Base-by-base conservation (phyloP, 192 early-diverging fungal genomes). In the Entophlyctis luteolus region DNA sequence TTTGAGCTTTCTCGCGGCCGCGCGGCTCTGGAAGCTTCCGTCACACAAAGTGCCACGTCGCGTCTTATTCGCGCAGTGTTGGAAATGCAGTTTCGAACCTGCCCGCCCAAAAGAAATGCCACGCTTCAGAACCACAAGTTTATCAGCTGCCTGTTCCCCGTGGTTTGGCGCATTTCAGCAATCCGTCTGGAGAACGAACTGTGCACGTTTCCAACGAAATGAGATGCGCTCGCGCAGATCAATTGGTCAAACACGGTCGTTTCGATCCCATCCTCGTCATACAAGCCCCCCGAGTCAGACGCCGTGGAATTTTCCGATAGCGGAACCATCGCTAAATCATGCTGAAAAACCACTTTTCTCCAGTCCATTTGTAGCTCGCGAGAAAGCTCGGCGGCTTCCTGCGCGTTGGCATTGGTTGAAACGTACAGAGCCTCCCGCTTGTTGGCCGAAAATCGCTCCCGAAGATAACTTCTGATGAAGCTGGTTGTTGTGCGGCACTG, bases 171-270 rank as follows among this genome's bases (percentile, higher is more conserved):
- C 12, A 46, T 67, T 28, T 73, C 71, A 35, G 67, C 35, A 18
- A 73, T 48, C n/a, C 39, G 55, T 23, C 71, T 46, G 12, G 71
- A 35, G 47, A 73, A 68, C 10, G 55, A 59, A 34, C 65, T 68
- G 65, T 68, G 53, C 71, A 73, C 29, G 42, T 73, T 73, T 20
- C 71, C 65, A 25, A 73, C 49, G 52, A 73, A 73, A 23, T 31
- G 1, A 10, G 4, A 3, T 0, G 58, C 45, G 10, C 31, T 46
- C 16, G 58, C 20, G 45, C 48, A 56, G 25, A 73, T 25, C 14
- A 60, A 22, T 57, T 67, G 62, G 25, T 73, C 71, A 37, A 62
- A 48, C 42, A 73, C 33, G 28, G 28, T 56, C 23, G 2, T 16
- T 29, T 73, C 65, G 5, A 50, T 59, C n/a, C 65, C 65, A 60